Conservation (phyloP, 345 rosid genomes). For the Hibiscus tridactylites region DNA sequence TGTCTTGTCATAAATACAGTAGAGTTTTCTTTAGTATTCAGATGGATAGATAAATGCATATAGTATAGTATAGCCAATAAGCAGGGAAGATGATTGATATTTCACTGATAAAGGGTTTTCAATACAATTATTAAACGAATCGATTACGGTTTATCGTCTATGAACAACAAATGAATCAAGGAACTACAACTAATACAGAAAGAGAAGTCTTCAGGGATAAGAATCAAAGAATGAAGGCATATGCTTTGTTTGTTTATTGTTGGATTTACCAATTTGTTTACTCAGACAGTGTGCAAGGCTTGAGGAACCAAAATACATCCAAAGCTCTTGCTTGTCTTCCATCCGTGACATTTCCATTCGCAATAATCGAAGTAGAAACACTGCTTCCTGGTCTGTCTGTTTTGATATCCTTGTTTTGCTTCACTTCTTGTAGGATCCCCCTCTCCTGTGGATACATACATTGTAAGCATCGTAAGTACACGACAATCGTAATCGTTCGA, state of each 20-base stretch:
- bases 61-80: too few species aligned
- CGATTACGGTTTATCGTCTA: slow-evolving; percentile 14
- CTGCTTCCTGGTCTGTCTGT: slow-evolving; percentile 21
- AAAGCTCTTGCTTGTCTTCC: slow-evolving; percentile 46
- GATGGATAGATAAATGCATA: too few species aligned
- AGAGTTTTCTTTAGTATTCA: neutral
- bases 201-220: neutral
- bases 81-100: too few species aligned
- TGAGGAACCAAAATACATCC: slow-evolving; percentile 86
- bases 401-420: slow-evolving; percentile 32
- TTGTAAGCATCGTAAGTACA: neutral
- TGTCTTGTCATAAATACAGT: neutral
- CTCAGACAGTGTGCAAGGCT: slow-evolving; percentile 76
- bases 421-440: slow-evolving; percentile 43
- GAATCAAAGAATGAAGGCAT: slow-evolving; percentile 17
- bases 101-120: slow-evolving; percentile 14
- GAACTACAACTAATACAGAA: neutral
- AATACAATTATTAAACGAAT: slow-evolving; percentile 10
- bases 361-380: slow-evolving; percentile 19
- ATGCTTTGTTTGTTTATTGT: neutral
- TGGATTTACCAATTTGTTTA: slow-evolving; percentile 1
- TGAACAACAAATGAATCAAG: slow-evolving; percentile 17
- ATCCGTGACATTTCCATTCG: slow-evolving; percentile 24
- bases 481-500: too few species aligned
- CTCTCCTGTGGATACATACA: slow-evolving; percentile 35